Conservation (phyloP, 192 early-diverging fungal species). For the Powellomyces hirtus region DNA sequence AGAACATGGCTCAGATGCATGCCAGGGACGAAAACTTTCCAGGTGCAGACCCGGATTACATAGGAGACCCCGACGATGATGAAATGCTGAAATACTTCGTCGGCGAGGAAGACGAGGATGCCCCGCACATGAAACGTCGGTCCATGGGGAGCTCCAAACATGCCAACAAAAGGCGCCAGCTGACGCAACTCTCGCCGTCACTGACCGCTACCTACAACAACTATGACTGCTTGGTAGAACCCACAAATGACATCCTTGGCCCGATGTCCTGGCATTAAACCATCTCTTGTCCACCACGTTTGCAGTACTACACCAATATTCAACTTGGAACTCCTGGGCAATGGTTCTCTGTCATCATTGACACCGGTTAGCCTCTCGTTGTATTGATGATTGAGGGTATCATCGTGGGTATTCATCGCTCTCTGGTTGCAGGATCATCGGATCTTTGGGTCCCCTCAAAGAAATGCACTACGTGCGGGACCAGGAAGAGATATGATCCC, state of each 20-base stretch:
- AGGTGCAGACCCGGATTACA: conserved; percentile 18
- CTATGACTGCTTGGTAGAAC: conserved; percentile 12
- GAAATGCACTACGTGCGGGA: conserved; percentile 2
- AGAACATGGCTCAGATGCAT: neutral
- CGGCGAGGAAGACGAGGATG: conserved; percentile 20
- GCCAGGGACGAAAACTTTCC: neutral
- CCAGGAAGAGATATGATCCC: conserved; percentile 8
- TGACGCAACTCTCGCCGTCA: neutral
- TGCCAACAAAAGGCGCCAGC: conserved; percentile 4
- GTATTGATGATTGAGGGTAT: neutral
- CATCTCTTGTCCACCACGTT: neutral
- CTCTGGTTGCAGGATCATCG: conserved; percentile 7
- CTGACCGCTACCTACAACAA: neutral
- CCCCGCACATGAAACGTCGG: neutral
- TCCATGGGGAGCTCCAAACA: conserved; percentile 4
- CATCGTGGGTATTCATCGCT: neutral
- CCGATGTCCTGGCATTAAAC: neutral
- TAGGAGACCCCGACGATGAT: conserved; percentile 19
- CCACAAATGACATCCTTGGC: neutral
- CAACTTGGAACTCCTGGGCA: conserved; percentile 12
- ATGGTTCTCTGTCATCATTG: conserved; percentile 26
- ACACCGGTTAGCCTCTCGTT: conserved; percentile 13
- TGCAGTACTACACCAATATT: conserved; percentile 26
- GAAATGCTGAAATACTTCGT: conserved; percentile 21
- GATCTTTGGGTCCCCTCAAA: conserved; percentile 26